Evolutionary conservation across 352 stramenopile species (phyloP).

Genomic region (Phytophthora chlamydospora): DNA sequence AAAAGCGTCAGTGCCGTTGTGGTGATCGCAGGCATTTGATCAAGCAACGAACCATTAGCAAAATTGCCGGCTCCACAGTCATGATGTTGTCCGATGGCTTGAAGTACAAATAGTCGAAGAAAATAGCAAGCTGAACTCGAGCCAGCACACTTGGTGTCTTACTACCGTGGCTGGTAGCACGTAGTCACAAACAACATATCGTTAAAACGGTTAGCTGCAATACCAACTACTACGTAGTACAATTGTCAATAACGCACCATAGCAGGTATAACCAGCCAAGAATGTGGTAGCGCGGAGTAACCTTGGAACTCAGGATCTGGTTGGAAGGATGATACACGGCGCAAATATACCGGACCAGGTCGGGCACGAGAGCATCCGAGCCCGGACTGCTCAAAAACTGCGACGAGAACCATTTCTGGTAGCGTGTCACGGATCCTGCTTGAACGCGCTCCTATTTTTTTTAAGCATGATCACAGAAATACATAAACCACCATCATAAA

Average conservation of each 20-base stretch:
- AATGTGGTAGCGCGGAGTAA: slow-evolving; percentile 87
- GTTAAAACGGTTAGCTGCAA: slow-evolving; percentile 5
- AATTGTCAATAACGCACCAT: slow-evolving; percentile 47
- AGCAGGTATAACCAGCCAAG: slow-evolving; percentile 87
- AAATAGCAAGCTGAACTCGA: slow-evolving; percentile 85
- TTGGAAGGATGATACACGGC: slow-evolving; percentile 86
- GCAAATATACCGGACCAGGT: slow-evolving; percentile 86
- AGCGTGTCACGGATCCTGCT: slow-evolving; percentile 73
- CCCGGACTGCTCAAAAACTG: slow-evolving; percentile 74
- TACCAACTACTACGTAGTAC: background rate
- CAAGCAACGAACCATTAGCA: slow-evolving; percentile 69
- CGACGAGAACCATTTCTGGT: slow-evolving; percentile 89
- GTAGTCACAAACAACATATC: background rate
- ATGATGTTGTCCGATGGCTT: slow-evolving; percentile 84
- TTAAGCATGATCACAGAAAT: background rate
- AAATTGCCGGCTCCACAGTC: slow-evolving; percentile 80
- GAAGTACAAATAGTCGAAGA: slow-evolving; percentile 90
- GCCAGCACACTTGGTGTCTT: slow-evolving; percentile 74
- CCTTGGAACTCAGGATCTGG: slow-evolving; percentile 81
- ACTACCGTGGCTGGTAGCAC: slow-evolving; percentile 47
- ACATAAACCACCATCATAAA: background rate
- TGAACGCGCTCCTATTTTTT: slow-evolving; percentile 70
- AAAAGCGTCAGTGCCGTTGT: slow-evolving; percentile 2
- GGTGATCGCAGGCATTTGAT: background rate
- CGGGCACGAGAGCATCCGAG: slow-evolving; percentile 76